Percentiles rank a stretch among this genome's conserved stretches.
These are phyloP conservation scores for Eutrema salsugineum DNA, from an alignment of 441 rosid species.

Conservation along the genomic window DNA sequence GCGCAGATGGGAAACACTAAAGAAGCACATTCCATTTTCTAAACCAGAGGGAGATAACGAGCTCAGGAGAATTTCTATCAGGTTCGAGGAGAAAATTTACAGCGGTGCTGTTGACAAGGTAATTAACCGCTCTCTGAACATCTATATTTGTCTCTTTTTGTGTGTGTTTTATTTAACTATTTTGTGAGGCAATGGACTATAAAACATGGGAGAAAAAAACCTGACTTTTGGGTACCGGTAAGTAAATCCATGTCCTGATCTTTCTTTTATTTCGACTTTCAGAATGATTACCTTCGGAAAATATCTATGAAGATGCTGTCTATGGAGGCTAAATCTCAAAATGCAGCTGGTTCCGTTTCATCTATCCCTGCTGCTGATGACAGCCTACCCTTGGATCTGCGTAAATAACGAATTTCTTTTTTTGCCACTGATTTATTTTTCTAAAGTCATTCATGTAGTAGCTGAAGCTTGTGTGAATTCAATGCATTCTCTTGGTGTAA, in stretches of 20 bases:
- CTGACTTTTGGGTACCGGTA: background rate
- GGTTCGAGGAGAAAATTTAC: constrained; percentile 62
- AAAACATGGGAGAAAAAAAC: background rate
- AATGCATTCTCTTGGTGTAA: no score
- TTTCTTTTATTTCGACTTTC: constrained; percentile 21
- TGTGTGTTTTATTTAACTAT: background rate
- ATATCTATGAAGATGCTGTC: constrained; percentile 68
- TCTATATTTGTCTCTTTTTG: background rate
- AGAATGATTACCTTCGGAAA: constrained; percentile 61
- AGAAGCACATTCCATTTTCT: constrained; percentile 52
- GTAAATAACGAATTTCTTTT: background rate
- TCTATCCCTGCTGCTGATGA: constrained; percentile 26
- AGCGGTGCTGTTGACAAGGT: constrained; percentile 51
- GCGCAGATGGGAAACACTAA: constrained; percentile 55
- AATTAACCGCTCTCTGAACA: background rate
- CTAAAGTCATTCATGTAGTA: background rate
- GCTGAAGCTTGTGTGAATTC: background rate
- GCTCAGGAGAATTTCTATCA: constrained; percentile 43
- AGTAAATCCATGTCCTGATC: background rate
- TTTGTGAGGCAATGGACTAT: background rate
- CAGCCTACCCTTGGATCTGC: background rate
- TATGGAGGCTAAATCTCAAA: constrained; percentile 53
- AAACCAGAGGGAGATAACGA: constrained; percentile 49
- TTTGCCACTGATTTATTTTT: no score
- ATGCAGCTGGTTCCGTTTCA: constrained; percentile 27